Percentiles rank a stretch among this genome's conserved stretches.
phyloP scores from a whole-genome alignment of 2,329 filamentous ascomycete species.

The Aspergillus sojae region DNA sequence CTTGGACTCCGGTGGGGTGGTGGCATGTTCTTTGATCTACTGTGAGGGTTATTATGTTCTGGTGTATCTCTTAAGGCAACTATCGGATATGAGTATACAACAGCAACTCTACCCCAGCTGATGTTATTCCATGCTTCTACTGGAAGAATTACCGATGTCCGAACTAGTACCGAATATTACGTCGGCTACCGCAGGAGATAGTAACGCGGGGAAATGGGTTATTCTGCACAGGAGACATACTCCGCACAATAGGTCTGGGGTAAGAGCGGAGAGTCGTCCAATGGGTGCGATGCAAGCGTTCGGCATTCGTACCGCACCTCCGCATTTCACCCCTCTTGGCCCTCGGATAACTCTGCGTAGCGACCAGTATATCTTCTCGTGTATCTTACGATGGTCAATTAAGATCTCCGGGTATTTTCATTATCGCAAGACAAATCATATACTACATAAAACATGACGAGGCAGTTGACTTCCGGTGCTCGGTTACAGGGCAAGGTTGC shows the following conservation, averaged over 20 bases:
- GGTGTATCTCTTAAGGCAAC: too few species aligned
- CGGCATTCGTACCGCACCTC: slow-evolving; percentile 4
- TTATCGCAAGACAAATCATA: too few species aligned
- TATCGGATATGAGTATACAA: too few species aligned
- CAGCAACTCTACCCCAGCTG: too few species aligned
- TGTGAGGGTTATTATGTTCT: too few species aligned
- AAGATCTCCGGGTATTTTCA: neutral
- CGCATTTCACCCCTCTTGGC: neutral
- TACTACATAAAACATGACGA: slow-evolving; percentile 10
- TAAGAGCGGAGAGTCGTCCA: neutral
- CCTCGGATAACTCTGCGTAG: neutral
- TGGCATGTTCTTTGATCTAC: too few species aligned
- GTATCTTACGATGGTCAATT: neutral
- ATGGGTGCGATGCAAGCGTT: neutral
- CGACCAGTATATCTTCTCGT: neutral
- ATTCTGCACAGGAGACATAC: neutral
- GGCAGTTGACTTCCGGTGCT: slow-evolving; percentile 21
- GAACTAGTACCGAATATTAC: neutral
- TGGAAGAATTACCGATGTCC: too few species aligned
- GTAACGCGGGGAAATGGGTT: neutral
- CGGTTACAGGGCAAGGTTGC: slow-evolving; percentile 49
- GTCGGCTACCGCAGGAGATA: neutral
- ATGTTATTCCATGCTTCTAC: too few species aligned
- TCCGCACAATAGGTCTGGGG: neutral
- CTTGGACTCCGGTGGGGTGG: too few species aligned